A percentile compares a stretch with the other conserved stretches of the same genome.
Conservation (phyloP, 2,329 filamentous ascomycete species). For the Parascedosporium putredinis region DNA sequence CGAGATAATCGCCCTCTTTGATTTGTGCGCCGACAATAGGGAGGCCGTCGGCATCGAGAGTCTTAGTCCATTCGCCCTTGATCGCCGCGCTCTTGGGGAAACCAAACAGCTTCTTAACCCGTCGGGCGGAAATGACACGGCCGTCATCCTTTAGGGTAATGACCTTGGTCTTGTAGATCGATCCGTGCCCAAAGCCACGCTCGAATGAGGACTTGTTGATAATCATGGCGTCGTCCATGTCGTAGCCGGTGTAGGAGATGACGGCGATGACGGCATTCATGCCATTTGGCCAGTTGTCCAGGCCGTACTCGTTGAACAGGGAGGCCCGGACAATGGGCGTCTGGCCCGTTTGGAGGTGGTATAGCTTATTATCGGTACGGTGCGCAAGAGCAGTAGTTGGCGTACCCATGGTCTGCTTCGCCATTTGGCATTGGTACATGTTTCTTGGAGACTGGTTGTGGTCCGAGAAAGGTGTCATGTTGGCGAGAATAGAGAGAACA, state of each 20-base stretch:
- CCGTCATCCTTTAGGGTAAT: conserved; percentile 75
- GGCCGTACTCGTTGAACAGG: conserved; percentile 88
- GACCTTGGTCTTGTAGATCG: conserved; percentile 96
- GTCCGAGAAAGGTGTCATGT: conserved; percentile 97
- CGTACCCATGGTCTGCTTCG: conserved; percentile 98
- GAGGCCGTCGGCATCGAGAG: conserved; percentile 79
- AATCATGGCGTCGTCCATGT: conserved; percentile 99
- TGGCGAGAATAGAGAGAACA: conserved; percentile 93
- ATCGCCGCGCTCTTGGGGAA: conserved; percentile 72
- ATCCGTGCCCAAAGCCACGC: conserved; percentile 88
- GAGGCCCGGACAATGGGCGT: conserved; percentile 88
- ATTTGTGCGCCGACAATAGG: conserved; percentile 71
- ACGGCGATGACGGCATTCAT: conserved; percentile 93
- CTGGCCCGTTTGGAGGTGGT: conserved; percentile 88
- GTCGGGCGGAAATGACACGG: conserved; percentile 53
- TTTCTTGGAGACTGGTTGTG: conserved; percentile 98
- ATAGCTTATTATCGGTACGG: conserved; percentile 95
- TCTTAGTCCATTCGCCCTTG: conserved; percentile 57
- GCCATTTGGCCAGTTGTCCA: conserved; percentile 97
- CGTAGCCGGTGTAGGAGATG: conserved; percentile 96
- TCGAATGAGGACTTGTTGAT: conserved; percentile 96
- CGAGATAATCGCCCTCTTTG: conserved; percentile 72
- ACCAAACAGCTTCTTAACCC: conserved; percentile 75
- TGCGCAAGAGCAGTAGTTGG: conserved; percentile 75
- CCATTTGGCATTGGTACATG: conserved; percentile 99